Conservation (phyloP, 2,329 filamentous ascomycete species). For the Penicillium polonicum region DNA sequence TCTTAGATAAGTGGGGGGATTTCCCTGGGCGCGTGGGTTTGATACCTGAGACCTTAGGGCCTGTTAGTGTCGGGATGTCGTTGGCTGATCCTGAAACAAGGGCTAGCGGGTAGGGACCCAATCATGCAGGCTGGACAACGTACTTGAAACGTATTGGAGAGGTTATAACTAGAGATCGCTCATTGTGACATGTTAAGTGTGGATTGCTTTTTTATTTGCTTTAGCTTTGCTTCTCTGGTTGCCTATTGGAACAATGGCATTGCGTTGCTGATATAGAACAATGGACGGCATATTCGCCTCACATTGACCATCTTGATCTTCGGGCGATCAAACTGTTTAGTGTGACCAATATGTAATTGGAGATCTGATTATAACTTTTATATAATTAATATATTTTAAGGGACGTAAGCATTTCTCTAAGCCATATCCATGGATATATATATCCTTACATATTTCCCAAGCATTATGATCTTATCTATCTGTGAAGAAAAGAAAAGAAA, state of each 20-base stretch:
- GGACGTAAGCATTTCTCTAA: background rate
- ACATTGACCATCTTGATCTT: constrained; percentile 8
- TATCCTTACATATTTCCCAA: background rate
- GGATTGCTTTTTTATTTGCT: background rate
- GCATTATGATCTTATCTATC: too few relatives aligned
- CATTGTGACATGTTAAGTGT: background rate
- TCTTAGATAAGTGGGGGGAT: constrained; percentile 15
- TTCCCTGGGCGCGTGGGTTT: constrained; percentile 14
- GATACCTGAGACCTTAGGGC: constrained; percentile 8
- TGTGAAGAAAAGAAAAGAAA: background rate
- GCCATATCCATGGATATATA: background rate
- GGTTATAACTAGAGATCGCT: background rate
- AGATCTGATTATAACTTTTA: background rate
- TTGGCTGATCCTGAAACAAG: constrained; percentile 21
- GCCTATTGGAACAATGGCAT: background rate
- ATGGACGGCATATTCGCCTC: background rate
- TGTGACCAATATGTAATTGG: background rate
- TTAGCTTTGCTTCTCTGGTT: background rate
- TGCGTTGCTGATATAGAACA: background rate
- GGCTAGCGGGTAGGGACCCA: constrained; percentile 17
- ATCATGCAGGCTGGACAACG: constrained; percentile 10
- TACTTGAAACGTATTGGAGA: constrained; percentile 16
- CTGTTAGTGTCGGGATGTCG: background rate
- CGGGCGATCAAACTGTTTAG: background rate
- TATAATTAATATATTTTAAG: background rate